Evolutionary conservation across 73 alveolate genomes (phyloP).

Genomic region (Paramecium sonneborni): DNA sequence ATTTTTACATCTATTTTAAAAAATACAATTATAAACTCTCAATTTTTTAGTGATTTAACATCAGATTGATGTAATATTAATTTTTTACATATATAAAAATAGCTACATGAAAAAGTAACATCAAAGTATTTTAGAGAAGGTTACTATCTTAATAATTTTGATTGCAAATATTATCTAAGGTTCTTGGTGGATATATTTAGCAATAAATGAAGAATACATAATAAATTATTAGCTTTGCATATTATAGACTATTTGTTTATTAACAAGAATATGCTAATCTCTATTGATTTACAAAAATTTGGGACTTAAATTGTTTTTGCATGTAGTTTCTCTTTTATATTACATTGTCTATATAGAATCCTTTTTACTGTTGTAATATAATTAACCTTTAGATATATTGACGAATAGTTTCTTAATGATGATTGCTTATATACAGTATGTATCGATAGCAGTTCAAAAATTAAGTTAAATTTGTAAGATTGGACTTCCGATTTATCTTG

Average conservation of each 20-base stretch:
- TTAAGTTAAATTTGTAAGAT: neutral
- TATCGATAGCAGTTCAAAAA: neutral
- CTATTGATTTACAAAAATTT: neutral
- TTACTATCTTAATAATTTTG: neutral
- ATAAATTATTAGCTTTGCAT: neutral
- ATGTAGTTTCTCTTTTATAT: neutral
- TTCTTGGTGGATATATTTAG: neutral
- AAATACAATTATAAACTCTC: neutral
- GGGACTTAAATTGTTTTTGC: neutral
- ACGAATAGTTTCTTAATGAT: neutral
- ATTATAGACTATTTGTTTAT: neutral
- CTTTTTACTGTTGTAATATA: neutral
- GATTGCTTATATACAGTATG: neutral
- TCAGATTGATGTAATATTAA: neutral
- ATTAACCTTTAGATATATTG: too few species aligned
- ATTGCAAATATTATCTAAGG: neutral
- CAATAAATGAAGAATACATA: too few species aligned
- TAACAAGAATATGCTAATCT: neutral
- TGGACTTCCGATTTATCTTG: neutral
- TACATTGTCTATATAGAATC: neutral
- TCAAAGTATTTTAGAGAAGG: neutral
- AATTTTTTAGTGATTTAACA: too few species aligned
- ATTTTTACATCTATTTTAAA: neutral
- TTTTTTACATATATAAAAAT: too few species aligned
- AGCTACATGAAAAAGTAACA: neutral